Percentiles rank a stretch among this genome's conserved stretches.
Evolutionary conservation across 371 early-diverging fungal genomes (phyloP).

Genomic region (Mucor plumbeus): DNA sequence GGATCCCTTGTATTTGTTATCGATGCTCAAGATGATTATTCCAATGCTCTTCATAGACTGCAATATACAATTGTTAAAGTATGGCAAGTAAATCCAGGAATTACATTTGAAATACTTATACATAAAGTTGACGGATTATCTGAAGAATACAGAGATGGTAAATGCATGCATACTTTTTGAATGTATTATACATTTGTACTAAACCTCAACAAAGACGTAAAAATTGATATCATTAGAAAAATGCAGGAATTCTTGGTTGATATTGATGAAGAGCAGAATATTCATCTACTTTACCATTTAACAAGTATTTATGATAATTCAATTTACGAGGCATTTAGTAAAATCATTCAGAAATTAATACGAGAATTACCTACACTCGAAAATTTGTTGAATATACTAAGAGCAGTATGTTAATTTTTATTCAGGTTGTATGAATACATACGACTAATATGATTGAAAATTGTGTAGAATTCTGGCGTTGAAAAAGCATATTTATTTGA

Average conservation of each 20-base stretch:
- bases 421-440: too few relatives aligned
- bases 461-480: conserved; percentile 84
- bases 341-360: conserved; percentile 92
- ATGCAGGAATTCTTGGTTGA: conserved; percentile 85
- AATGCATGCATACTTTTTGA: not conserved
- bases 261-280: conserved; percentile 73
- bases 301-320: conserved; percentile 96
- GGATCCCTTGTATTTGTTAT: conserved; percentile 92
- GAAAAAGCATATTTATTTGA: conserved; percentile 97
- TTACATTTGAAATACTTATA: conserved; percentile 91
- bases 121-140: conserved; percentile 96
- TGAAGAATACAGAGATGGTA: conserved; percentile 92
- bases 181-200: too few relatives aligned
- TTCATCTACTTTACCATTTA: conserved; percentile 83
- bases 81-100: conserved; percentile 77
- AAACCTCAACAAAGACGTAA: conserved; percentile 67
- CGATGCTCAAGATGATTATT: conserved; percentile 94
- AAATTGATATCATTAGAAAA: conserved; percentile 72
- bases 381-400: conserved; percentile 90
- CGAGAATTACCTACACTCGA: conserved; percentile 88
- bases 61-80: conserved; percentile 79
- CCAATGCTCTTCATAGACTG: conserved; percentile 78
- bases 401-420: conserved; percentile 66
- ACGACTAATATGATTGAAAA: not conserved
- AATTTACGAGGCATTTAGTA: conserved; percentile 94